These are phyloP conservation scores for Juglanconis oblonga DNA, from an alignment of 2,329 filamentous ascomycete genomes.

Conservation along the genomic window DNA sequence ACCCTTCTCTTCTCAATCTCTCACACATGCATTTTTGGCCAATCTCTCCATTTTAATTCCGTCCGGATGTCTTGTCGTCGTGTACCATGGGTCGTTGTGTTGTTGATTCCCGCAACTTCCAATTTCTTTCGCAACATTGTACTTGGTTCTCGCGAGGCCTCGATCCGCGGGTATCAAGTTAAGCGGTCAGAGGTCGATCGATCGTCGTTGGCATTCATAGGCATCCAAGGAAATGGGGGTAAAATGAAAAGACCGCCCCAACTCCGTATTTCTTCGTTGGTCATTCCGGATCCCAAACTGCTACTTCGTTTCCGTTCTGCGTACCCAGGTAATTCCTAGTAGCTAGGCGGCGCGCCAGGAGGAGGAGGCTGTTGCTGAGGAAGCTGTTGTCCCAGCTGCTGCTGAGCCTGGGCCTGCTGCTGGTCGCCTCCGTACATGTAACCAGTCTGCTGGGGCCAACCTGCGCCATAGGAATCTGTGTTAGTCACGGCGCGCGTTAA, in stretches of 20 bases:
- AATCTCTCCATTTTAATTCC: background rate
- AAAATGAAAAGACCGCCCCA: background rate
- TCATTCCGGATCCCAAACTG: background rate
- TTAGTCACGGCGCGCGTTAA: background rate
- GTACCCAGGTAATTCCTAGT: background rate
- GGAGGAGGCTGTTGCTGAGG: slow-evolving; percentile 12
- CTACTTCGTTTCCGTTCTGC: background rate
- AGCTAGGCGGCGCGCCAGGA: slow-evolving; percentile 11
- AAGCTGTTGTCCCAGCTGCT: slow-evolving; percentile 29
- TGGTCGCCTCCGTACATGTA: slow-evolving; percentile 23
- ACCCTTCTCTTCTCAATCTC: background rate
- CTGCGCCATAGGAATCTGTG: slow-evolving; percentile 25
- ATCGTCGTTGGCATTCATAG: slow-evolving; percentile 1
- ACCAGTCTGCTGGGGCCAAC: slow-evolving; percentile 31
- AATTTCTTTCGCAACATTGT: background rate
- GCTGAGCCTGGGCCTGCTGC: slow-evolving; percentile 34
- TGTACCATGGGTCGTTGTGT: background rate
- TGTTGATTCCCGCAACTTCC: background rate
- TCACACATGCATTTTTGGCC: background rate
- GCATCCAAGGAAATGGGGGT: background rate
- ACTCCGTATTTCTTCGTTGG: background rate
- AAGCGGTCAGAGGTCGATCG: slow-evolving; percentile 4
- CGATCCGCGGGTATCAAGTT: slow-evolving; percentile 8
- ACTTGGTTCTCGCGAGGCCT: background rate
- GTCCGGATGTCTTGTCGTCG: background rate